Percentiles rank a stretch among this genome's conserved stretches.
Conservation (phyloP, 495 filamentous ascomycete genomes). For the Penicillium antarcticum region DNA sequence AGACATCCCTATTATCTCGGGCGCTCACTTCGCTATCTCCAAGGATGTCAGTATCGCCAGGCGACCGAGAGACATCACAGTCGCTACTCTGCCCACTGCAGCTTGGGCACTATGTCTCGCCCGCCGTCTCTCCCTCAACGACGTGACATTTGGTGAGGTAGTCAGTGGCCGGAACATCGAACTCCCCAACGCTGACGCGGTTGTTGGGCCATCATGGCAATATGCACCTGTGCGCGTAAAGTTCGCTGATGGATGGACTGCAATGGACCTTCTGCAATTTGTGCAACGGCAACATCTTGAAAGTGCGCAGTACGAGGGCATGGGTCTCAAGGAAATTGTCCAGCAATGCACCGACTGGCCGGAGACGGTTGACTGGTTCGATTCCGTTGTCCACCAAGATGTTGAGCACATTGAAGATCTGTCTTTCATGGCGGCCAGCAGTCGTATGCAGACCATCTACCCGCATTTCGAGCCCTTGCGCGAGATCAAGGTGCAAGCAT, state of each 20-base stretch:
- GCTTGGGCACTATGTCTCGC: constrained; percentile 54
- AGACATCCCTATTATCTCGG: constrained; percentile 20
- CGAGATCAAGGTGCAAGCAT: constrained; percentile 47
- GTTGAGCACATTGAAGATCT: constrained; percentile 41
- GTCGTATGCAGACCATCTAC: constrained; percentile 39
- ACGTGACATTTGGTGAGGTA: constrained; percentile 54
- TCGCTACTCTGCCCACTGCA: constrained; percentile 48
- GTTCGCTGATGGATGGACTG: constrained; percentile 16
- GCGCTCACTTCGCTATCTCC: constrained; percentile 20
- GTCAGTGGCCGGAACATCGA: constrained; percentile 41
- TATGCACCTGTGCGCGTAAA: constrained; percentile 16
- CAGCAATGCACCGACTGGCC: constrained; percentile 10
- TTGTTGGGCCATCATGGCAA: constrained; percentile 29
- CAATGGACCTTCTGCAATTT: constrained; percentile 17
- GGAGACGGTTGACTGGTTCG: constrained; percentile 8
- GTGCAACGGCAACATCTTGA: constrained; percentile 10
- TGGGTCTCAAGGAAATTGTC: constrained; percentile 7
- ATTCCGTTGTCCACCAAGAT: constrained; percentile 23
- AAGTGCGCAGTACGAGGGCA: constrained; percentile 10
- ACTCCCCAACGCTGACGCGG: constrained; percentile 25
- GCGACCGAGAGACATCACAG: constrained; percentile 41
- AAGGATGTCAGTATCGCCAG: constrained; percentile 37
- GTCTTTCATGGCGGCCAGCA: constrained; percentile 20
- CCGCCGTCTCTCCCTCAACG: constrained; percentile 30
- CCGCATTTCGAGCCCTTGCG: constrained; percentile 40